Evolutionary conservation across 805 yeast genomes (phyloP).

Genomic region (Naumovozyma castellii): DNA sequence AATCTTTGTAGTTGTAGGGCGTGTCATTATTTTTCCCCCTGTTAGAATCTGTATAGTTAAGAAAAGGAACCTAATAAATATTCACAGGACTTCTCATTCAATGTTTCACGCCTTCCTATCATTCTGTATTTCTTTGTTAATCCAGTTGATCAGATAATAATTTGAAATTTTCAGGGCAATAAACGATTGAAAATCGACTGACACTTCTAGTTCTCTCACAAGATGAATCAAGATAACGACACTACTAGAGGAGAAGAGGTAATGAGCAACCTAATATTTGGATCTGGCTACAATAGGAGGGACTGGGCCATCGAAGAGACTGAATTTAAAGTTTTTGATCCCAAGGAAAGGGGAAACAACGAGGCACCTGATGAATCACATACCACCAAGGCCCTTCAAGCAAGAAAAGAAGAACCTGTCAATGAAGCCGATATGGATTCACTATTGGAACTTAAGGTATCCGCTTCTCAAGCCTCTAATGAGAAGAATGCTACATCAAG

Average conservation of each 20-base stretch:
- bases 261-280: too few relatives aligned
- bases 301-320: neutral
- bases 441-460: neutral
- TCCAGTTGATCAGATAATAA: too few relatives aligned
- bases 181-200: too few relatives aligned
- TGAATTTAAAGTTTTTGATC: constrained; percentile 1
- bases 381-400: neutral
- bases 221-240: too few relatives aligned
- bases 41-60: too few relatives aligned
- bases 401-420: neutral
- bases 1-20: constrained; percentile 1
- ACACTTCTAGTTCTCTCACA: too few relatives aligned
- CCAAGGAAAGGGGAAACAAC: neutral
- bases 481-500: neutral
- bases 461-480: neutral
- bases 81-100: too few relatives aligned
- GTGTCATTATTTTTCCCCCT: neutral
- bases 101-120: too few relatives aligned
- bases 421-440: neutral
- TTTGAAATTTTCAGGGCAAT: too few relatives aligned
- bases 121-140: too few relatives aligned
- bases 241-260: too few relatives aligned
- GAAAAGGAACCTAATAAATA: too few relatives aligned
- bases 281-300: constrained; percentile 5
- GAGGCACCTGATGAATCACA: constrained; percentile 4